Evolutionary conservation across 371 early-diverging fungal genomes (phyloP), one percentile per base, ranked within the genome.

Genomic region (Fennellomyces sp.): DNA sequence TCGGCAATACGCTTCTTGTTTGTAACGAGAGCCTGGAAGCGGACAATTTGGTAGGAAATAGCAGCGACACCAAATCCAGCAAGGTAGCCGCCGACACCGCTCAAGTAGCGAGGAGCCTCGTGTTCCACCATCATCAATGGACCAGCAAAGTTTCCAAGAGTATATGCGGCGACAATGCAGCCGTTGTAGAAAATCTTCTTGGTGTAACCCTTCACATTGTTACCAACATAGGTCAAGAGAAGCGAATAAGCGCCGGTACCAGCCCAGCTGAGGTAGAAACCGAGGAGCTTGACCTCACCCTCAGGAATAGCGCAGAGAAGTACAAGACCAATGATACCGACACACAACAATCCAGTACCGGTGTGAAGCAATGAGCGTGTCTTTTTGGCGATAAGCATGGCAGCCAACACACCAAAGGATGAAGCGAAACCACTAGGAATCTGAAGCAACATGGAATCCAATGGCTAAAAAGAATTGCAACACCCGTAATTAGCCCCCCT

Each of bases 161-260:
- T 73, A 39, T 63, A 73, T 12, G 56, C 61, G 27, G 69, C 53
- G 53, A 73, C 53, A 15, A 67, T 50, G 50, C 60, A 61, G 2
- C 53, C 71, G 23, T 76, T 69, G 41, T 68, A 73, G n/a, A 73
- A 60, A 7, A 65, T 38, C 52, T 76, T 76, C 33, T 76, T 76
- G 17, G 73, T 69, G 28, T 76, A 76, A 13, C 77, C 77, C 13
- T 67, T 61, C 11, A 71, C 69, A 49, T 76, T 76, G 21, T 55
- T 45, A 15, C 64, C 62, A 27, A 66, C 39, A 33, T 69, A 58
- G 0, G 72, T 65, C 2, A 69, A 39, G 0, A 76, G 39, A 7
- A 76, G 51, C 1, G 66, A 61, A 23, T 69, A 66, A 5, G 64
- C 59, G 23, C 70, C 76, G 13, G 60, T 56, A 38, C 60, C 54